Base-by-base conservation (phyloP, 805 yeast genomes). In the Yamadazyma tumulicola region DNA sequence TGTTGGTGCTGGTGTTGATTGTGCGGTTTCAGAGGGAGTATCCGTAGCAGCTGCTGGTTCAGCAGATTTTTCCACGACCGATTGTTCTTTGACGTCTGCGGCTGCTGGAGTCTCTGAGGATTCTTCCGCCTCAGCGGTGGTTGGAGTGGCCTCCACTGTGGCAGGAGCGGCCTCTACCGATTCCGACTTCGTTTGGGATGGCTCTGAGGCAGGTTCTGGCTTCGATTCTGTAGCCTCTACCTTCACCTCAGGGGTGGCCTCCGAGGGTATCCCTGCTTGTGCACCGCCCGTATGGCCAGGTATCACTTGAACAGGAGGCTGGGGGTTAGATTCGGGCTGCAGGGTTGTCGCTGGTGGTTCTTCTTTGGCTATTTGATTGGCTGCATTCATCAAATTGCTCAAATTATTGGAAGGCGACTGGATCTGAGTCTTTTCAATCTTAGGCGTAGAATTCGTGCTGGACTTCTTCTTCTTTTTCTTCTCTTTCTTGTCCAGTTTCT, bases 361-460 rank as follows among this genome's bases (percentile, higher is more conserved):
- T n/a, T 39, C 49, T 14, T 39, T 39, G 0, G 47, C 44, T 10
- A 42, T 50, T 7, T 48, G 47, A 31, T 41, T 41, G 5, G 58
- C 57, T 5, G 59, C 62, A 32, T 54, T 54, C 59, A 55, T 55
- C 40, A 56, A 48, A 15, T 57, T 50, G 31, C 42, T 52, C 38
- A 55, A 51, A 4, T 52, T 47, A 23, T 54, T 47, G 14, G 8
- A 20, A 15, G 16, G 35, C n/a, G 35, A 21, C 19, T 29, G 34
- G n/a, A 39, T 16, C 29, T 25, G 40, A 24, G 47, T 25, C 22
- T 44, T 37, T 23, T 38, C 31, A 4, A 30, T 33, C 21, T 39
- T 38, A 19, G 54, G 48, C 4, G 55, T 43, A 2, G 45, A 35
- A 41, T 32, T 54, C 52, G 41, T 64, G 55, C 24, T 48, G 29